Conservation (phyloP, 495 filamentous ascomycete species). For the Talaromyces proteolyticus region DNA sequence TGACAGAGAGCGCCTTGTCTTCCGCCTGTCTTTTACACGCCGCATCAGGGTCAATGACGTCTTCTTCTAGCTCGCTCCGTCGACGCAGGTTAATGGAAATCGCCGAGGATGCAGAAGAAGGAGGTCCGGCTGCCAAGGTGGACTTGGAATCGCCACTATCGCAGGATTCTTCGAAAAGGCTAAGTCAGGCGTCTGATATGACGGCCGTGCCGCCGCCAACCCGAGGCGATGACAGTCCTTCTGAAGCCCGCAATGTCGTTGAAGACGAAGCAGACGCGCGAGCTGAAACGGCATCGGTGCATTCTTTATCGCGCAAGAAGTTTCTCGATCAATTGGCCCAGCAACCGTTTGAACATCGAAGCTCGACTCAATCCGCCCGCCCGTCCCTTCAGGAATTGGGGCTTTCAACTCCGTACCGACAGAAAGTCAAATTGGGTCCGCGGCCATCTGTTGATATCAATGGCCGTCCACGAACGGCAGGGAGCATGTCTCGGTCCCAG, state of each 20-base stretch:
- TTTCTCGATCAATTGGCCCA: slow-evolving; percentile 35
- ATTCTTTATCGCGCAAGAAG: slow-evolving; percentile 4
- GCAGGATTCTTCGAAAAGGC: slow-evolving; percentile 44
- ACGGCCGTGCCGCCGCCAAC: slow-evolving; percentile 28
- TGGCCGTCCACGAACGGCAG: slow-evolving; percentile 59
- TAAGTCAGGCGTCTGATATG: slow-evolving; percentile 32
- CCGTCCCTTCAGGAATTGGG: slow-evolving; percentile 57
- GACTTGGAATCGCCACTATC: slow-evolving; percentile 55
- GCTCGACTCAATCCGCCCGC: slow-evolving; percentile 62
- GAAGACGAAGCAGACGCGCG: slow-evolving; percentile 7
- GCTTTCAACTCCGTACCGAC: slow-evolving; percentile 48
- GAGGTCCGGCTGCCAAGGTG: slow-evolving; percentile 53
- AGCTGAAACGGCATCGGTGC: slow-evolving; percentile 6
- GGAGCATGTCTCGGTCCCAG: slow-evolving; percentile 28
- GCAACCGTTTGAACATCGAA: slow-evolving; percentile 30
- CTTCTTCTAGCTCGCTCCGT: slow-evolving; percentile 75
- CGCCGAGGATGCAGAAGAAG: slow-evolving; percentile 75
- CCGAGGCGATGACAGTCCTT: slow-evolving; percentile 9
- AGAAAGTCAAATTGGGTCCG: slow-evolving; percentile 79
- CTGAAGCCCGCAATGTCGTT: not conserved
- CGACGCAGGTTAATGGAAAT: slow-evolving; percentile 80
- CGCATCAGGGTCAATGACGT: slow-evolving; percentile 79
- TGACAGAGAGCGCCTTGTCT: slow-evolving; percentile 82
- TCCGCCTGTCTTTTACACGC: slow-evolving; percentile 87
- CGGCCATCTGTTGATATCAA: slow-evolving; percentile 67